phyloP scores from a whole-genome alignment of 2,329 filamentous ascomycete genomes.

The Sporothrix pallida region DNA sequence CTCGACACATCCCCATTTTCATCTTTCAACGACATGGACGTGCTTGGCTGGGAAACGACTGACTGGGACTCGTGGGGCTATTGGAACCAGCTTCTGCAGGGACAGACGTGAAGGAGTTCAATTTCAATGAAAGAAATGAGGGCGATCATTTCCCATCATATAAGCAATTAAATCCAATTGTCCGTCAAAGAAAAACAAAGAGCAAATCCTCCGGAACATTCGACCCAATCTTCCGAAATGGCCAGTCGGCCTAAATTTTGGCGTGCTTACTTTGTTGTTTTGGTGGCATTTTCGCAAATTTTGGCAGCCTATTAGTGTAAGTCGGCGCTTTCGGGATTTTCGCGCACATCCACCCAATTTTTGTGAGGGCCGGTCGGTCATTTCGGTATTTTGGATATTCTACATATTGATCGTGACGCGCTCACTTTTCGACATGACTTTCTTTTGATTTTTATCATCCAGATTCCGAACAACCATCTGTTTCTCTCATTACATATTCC shows the following conservation, averaged over 20 bases:
- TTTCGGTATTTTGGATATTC: constrained; percentile 1
- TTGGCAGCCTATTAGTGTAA: neutral
- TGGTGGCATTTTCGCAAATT: neutral
- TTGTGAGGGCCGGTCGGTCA: neutral
- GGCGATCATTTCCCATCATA: too few species aligned
- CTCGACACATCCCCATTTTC: neutral
- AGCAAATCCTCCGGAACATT: neutral
- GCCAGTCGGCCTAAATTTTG: neutral
- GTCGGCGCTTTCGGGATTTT: constrained; percentile 16
- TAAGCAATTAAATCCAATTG: neutral
- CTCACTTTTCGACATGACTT: neutral
- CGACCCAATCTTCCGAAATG: constrained; percentile 9
- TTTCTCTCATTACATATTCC: neutral
- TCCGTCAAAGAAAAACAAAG: neutral
- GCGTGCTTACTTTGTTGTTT: neutral
- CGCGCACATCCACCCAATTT: neutral
- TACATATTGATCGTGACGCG: constrained; percentile 13
- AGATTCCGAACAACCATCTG: neutral
- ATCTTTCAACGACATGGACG: constrained; percentile 28
- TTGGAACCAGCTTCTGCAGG: constrained; percentile 35
- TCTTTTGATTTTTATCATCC: neutral
- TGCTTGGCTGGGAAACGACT: constrained; percentile 34
- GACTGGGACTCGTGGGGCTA: constrained; percentile 37
- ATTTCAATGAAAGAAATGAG: too few species aligned
- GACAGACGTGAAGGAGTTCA: neutral